Conservation (phyloP, 2,329 filamentous ascomycete species). For the Coniella lustricola region DNA sequence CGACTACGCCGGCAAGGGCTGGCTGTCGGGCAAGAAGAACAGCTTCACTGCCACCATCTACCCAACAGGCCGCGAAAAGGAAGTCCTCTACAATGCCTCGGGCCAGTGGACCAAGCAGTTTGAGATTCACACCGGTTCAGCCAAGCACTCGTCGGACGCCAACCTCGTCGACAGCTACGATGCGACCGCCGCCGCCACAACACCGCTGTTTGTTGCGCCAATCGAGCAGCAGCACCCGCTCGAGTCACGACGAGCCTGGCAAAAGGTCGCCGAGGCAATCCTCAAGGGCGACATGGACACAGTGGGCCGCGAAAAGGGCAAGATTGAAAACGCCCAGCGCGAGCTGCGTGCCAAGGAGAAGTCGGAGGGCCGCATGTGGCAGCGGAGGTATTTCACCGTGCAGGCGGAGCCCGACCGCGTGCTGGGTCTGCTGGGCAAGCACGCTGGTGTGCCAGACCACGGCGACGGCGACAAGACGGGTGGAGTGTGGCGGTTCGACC, state of each 20-base stretch:
- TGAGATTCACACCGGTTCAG: constrained; percentile 61
- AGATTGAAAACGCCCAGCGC: constrained; percentile 68
- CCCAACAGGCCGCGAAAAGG: constrained; percentile 63
- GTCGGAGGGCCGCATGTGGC: constrained; percentile 69
- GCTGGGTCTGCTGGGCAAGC: constrained; percentile 37
- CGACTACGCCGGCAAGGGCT: constrained; percentile 89
- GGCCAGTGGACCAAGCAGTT: constrained; percentile 89
- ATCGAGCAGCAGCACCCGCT: constrained; percentile 77
- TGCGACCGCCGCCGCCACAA: constrained; percentile 49
- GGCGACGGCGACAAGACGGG: constrained; percentile 56
- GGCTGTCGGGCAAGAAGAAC: constrained; percentile 95
- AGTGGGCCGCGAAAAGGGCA: constrained; percentile 70
- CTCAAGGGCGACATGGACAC: constrained; percentile 75
- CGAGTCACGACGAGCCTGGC: constrained; percentile 84
- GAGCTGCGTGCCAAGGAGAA: constrained; percentile 64
- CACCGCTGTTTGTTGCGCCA: constrained; percentile 63
- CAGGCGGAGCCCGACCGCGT: constrained; percentile 39
- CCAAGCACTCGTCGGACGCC: constrained; percentile 41
- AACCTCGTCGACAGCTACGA: constrained; percentile 54
- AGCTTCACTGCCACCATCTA: constrained; percentile 71
- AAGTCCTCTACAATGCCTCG: constrained; percentile 70
- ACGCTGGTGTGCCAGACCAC: constrained; percentile 40
- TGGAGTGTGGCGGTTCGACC: constrained; percentile 52
- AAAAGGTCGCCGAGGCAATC: constrained; percentile 76
- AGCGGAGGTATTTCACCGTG: constrained; percentile 71